Evolutionary conservation across 2,329 filamentous ascomycete genomes (phyloP).

Genomic region (Drechslerella dactyloides): DNA sequence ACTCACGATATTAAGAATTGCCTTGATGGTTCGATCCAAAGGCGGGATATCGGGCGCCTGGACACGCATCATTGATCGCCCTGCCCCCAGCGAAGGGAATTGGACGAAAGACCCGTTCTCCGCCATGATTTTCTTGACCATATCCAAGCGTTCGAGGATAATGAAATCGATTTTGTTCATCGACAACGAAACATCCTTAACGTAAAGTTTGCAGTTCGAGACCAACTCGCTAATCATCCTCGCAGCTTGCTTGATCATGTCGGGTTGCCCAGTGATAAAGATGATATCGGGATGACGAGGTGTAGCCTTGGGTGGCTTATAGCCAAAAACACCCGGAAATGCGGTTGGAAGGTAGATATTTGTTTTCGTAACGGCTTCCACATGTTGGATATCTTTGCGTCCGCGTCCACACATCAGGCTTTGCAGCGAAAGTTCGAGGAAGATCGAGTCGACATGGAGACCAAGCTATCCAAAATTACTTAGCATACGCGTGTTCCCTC

Average conservation of each 20-base stretch:
- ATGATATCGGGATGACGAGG: slow-evolving; percentile 86
- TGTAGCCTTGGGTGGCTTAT: slow-evolving; percentile 79
- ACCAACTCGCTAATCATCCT: slow-evolving; percentile 88
- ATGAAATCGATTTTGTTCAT: slow-evolving; percentile 95
- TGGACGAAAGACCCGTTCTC: slow-evolving; percentile 94
- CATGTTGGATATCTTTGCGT: slow-evolving; percentile 95
- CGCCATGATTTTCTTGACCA: slow-evolving; percentile 97
- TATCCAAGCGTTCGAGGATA: slow-evolving; percentile 86
- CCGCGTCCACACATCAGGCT: slow-evolving; percentile 91
- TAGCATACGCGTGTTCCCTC: slow-evolving; percentile 52
- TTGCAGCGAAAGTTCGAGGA: slow-evolving; percentile 84
- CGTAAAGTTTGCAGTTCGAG: slow-evolving; percentile 63
- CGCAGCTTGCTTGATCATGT: slow-evolving; percentile 87
- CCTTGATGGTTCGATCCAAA: slow-evolving; percentile 90
- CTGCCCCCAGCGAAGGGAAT: slow-evolving; percentile 84
- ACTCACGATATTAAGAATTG: slow-evolving; percentile 84
- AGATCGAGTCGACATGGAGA: slow-evolving; percentile 76
- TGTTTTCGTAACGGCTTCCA: slow-evolving; percentile 92
- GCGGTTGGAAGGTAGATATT: slow-evolving; percentile 98
- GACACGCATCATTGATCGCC: slow-evolving; percentile 82
- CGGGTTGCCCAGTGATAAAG: slow-evolving; percentile 89
- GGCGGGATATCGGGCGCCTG: slow-evolving; percentile 93
- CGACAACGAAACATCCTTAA: slow-evolving; percentile 90
- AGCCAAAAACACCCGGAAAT: slow-evolving; percentile 89
- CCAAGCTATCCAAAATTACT: slow-evolving; percentile 65